These are phyloP conservation scores for Yamadazyma blattariae DNA, from an alignment of 1,139 yeast species.

Conservation along the genomic window DNA sequence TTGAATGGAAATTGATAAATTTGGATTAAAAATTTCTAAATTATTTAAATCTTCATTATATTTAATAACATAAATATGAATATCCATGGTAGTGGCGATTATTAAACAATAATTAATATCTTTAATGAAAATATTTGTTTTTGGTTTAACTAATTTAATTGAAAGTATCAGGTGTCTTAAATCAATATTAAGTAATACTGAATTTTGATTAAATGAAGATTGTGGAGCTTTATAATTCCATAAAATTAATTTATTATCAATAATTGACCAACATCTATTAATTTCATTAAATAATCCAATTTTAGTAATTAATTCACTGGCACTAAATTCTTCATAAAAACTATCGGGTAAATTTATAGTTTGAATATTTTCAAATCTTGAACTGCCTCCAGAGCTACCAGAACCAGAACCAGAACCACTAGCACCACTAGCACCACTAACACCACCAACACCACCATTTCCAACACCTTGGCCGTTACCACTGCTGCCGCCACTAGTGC, in stretches of 20 bases:
- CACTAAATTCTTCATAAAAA: conserved; percentile 71
- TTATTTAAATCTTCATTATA: conserved; percentile 48
- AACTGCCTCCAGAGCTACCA: conserved; percentile 12
- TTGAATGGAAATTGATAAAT: conserved; percentile 73
- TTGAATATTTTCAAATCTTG: conserved; percentile 74
- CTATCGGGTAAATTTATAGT: conserved; percentile 79
- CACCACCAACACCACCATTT: neutral
- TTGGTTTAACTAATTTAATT: conserved; percentile 77
- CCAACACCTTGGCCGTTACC: too few relatives aligned
- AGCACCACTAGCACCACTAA: neutral
- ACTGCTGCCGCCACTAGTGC: conserved; percentile 25
- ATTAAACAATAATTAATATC: conserved; percentile 70
- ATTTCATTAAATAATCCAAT: conserved; percentile 86
- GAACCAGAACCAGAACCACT: neutral
- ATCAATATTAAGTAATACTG: conserved; percentile 78
- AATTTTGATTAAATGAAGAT: conserved; percentile 42
- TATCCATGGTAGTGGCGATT: conserved; percentile 76
- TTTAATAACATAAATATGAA: conserved; percentile 75
- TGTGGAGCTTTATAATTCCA: conserved; percentile 76
- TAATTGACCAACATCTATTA: conserved; percentile 82
- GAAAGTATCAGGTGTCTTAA: conserved; percentile 74
- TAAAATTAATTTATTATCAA: conserved; percentile 76
- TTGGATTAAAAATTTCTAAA: conserved; percentile 77
- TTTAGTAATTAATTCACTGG: conserved; percentile 64
- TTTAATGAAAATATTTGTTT: conserved; percentile 74